Evolutionary conservation across 2,329 filamentous ascomycete genomes (phyloP).

Genomic region (Microsporum audouinii): DNA sequence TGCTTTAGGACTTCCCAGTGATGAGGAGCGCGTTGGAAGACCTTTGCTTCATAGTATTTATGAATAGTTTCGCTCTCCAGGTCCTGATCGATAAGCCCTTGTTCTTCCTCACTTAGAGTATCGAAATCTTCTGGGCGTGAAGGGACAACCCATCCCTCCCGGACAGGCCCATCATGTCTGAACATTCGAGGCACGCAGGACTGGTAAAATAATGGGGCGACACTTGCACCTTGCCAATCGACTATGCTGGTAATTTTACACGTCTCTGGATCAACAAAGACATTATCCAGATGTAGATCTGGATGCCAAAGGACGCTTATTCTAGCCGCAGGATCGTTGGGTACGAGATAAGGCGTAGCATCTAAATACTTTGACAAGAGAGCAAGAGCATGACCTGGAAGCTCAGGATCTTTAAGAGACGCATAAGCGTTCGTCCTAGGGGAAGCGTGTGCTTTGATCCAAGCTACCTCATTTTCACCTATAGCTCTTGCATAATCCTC

Average conservation of each 20-base stretch:
- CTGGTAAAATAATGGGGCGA: constrained; percentile 22
- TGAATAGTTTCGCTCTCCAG: constrained; percentile 25
- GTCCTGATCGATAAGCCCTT: constrained; percentile 20
- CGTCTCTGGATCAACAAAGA: constrained; percentile 24
- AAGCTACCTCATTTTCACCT: constrained; percentile 20
- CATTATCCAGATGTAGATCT: constrained; percentile 22
- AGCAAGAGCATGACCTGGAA: constrained; percentile 17
- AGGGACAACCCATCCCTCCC: constrained; percentile 24
- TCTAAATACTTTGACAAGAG: constrained; percentile 20
- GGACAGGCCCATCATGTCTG: constrained; percentile 20
- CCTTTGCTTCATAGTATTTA: constrained; percentile 27
- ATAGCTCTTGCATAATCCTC: constrained; percentile 19
- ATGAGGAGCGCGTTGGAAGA: constrained; percentile 20
- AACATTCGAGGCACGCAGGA: constrained; percentile 22
- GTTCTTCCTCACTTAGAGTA: constrained; percentile 17
- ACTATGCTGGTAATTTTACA: constrained; percentile 22
- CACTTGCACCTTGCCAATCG: constrained; percentile 22
- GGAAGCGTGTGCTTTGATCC: constrained; percentile 17
- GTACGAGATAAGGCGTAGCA: neutral
- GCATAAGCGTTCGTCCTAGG: constrained; percentile 21
- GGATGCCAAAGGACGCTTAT: neutral
- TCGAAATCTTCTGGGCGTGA: constrained; percentile 22
- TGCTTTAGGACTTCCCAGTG: constrained; percentile 23
- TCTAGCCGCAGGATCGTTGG: neutral
- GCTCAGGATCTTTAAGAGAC: constrained; percentile 15